Evolutionary conservation across 2,329 filamentous ascomycete genomes (phyloP).

Genomic region (Hypoxylon sp.): DNA sequence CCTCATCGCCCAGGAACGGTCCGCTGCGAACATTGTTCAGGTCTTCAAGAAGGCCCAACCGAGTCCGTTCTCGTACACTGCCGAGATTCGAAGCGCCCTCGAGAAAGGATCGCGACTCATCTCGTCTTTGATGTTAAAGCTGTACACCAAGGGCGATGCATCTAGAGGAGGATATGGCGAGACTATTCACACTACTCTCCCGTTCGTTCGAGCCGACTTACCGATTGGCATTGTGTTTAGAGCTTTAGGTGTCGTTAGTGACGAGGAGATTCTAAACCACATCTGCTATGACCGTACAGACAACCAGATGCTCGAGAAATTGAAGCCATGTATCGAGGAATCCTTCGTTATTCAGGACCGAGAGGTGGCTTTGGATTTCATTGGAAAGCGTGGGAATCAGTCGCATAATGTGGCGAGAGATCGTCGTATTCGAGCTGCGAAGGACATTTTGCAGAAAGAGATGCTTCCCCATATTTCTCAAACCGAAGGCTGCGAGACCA

Average conservation of each 20-base stretch:
- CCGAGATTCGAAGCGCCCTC: constrained; percentile 94
- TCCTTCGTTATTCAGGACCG: constrained; percentile 96
- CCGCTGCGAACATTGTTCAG: constrained; percentile 97
- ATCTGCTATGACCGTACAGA: constrained; percentile 97
- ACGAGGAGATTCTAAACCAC: constrained; percentile 97
- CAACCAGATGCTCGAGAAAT: constrained; percentile 96
- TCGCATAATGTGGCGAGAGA: constrained; percentile 81
- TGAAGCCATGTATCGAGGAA: constrained; percentile 97
- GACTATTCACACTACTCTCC: constrained; percentile 89
- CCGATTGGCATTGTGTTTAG: constrained; percentile 96
- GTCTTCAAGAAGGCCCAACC: constrained; percentile 97
- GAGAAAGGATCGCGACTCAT: constrained; percentile 97
- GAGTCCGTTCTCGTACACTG: constrained; percentile 92
- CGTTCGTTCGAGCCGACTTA: constrained; percentile 93
- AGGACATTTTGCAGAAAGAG: constrained; percentile 97
- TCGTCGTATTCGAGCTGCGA: constrained; percentile 90
- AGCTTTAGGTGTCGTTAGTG: constrained; percentile 93
- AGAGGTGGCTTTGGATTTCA: constrained; percentile 93
- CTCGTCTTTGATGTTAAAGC: constrained; percentile 90
- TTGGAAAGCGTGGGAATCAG: constrained; percentile 87
- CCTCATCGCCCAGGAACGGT: constrained; percentile 95
- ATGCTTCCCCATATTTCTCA: constrained; percentile 97
- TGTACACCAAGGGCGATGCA: constrained; percentile 85
- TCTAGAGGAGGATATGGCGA: constrained; percentile 85
- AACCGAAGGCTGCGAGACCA: constrained; percentile 90